phyloP scores from a whole-genome alignment of 805 yeast species.

The Myxozyma geophila region DNA sequence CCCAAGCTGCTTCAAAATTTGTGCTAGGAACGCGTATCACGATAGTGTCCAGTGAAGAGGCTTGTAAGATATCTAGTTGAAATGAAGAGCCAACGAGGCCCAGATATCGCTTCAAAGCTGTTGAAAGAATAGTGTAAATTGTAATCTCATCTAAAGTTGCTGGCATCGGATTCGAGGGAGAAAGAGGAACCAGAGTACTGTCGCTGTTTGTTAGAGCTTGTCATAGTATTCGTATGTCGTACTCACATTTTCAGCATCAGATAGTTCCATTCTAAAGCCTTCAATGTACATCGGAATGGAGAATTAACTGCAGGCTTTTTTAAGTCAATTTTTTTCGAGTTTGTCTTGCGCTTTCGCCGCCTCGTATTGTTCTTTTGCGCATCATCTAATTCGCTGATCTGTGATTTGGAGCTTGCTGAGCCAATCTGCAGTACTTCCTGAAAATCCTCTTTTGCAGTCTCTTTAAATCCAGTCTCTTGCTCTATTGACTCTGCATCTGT shows the following conservation, averaged over 20 bases:
- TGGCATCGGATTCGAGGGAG: not conserved
- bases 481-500: too few relatives aligned
- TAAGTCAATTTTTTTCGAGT: too few relatives aligned
- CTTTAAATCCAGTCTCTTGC: too few relatives aligned
- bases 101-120: conserved; percentile 20
- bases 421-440: too few relatives aligned
- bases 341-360: too few relatives aligned
- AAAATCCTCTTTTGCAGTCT: too few relatives aligned
- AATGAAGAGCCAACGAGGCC: conserved; percentile 29
- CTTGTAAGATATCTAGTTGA: conserved; percentile 20
- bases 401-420: too few relatives aligned
- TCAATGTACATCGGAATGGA: conserved; percentile 11
- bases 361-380: too few relatives aligned
- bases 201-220: not conserved
- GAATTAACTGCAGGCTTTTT: not conserved
- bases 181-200: conserved; percentile 1
- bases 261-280: conserved; percentile 21
- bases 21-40: conserved; percentile 23
- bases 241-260: conserved; percentile 12
- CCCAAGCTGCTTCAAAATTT: conserved; percentile 16
- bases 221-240: not conserved
- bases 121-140: conserved; percentile 13
- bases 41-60: not conserved
- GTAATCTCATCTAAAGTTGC: conserved; percentile 18
- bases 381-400: too few relatives aligned